Evolutionary conservation across 768 basidiomycete species (phyloP).

Genomic region (Hydnum rufescens): DNA sequence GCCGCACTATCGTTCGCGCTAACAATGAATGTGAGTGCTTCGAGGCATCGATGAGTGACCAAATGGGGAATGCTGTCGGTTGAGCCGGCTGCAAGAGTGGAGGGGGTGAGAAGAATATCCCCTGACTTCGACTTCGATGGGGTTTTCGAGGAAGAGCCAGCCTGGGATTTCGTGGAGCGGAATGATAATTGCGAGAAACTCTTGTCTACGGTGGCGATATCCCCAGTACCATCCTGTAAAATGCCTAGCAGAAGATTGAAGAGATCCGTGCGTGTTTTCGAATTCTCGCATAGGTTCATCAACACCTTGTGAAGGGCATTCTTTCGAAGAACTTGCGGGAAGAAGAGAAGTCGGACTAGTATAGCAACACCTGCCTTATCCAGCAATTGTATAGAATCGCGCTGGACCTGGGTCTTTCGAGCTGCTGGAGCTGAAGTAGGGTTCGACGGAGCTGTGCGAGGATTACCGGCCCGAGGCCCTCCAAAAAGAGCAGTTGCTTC

Average conservation of each 20-base stretch:
- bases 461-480: constrained; percentile 16
- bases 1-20: constrained; percentile 65
- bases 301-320: constrained; percentile 73
- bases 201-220: constrained; percentile 78
- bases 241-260: constrained; percentile 90
- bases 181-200: constrained; percentile 86
- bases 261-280: constrained; percentile 73
- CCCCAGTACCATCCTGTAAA: constrained; percentile 86
- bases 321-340: constrained; percentile 81
- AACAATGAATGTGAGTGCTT: constrained; percentile 78
- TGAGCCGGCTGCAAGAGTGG: constrained; percentile 29
- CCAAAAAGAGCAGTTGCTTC: constrained; percentile 63
- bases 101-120: constrained; percentile 18
- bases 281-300: constrained; percentile 89
- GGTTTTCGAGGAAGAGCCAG: constrained; percentile 24
- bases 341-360: constrained; percentile 84
- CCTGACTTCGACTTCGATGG: constrained; percentile 49
- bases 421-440: constrained; percentile 4
- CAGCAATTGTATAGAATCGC: constrained; percentile 83
- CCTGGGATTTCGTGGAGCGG: constrained; percentile 27
- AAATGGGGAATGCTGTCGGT: constrained; percentile 79
- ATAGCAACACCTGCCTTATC: constrained; percentile 79
- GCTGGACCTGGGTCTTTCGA: constrained; percentile 20
- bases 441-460: background rate
- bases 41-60: constrained; percentile 84